Base-by-base conservation (phyloP, 495 filamentous ascomycete genomes). In the Pyronema domesticum region DNA sequence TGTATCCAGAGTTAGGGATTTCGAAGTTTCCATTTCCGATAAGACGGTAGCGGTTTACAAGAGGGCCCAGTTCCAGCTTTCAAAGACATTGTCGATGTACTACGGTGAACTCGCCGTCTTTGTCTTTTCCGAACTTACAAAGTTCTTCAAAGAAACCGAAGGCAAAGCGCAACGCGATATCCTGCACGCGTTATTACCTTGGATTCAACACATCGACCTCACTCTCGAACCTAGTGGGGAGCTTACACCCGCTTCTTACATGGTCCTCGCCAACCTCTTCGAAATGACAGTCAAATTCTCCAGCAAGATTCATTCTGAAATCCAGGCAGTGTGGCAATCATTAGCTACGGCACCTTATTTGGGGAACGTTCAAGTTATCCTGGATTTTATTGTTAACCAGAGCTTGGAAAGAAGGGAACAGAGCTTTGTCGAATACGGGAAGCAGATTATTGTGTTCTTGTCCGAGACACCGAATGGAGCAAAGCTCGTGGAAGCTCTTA, bases 1-100 rank as follows among this genome's bases (percentile, higher is more conserved):
- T 60, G 87, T 74, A 60, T 95, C 89, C 5, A 86, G 89, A 60
- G 78, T 96, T 35, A 88, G 94, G 63, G 93, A 96, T 66, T 93
- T 94, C 48, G 93, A 98, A 61, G 95, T 98, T 60, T 95, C 89
- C 65, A 89, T 98, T 44, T 89, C 91, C 1, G 93, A 98, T 69
- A 94, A 95, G 69, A 98, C 91, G 0, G 94, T 89, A 55, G 91
- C 91, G 0, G 89, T 98, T 1, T 96, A 95, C 68, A 96, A 95
- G 68, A 75, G 89, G 14, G 91, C 91, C 3, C 93, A 96, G 60
- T 96, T 95, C 58, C 91, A 96, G 61, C 89, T 89, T 7, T 96
- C 93, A 0, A 87, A 88, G 58, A 71, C 86, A 45, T 73, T 96
- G n/a, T 82, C 91, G 3, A 84, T 82, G 60, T 82, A 89, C 56